Base-by-base conservation (phyloP, 2,329 filamentous ascomycete genomes). In the Macroventuria anomochaeta region DNA sequence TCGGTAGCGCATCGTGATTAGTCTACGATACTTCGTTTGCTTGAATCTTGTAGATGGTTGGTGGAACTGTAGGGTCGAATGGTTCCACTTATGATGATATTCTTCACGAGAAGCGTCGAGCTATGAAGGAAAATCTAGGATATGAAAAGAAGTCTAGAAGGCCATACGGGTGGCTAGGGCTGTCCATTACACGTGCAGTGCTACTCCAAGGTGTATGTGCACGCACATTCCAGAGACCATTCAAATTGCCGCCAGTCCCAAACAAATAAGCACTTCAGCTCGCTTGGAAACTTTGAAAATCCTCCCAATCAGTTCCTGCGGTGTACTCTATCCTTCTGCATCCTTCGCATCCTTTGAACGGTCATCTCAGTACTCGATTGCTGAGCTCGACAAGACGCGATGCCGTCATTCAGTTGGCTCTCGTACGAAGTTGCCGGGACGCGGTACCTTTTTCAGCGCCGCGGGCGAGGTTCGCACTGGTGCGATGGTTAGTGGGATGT, bases 391-490 rank as follows among this genome's bases (percentile, higher is more conserved):
- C 20, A 36, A 40, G 33, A 39, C 13, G 39, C 17, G 44, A 49
- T 31, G 28, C 23, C 34, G 29, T 40, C 28, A 40, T 44, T 18
- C 29, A 49, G 29, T 18, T 25, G 18, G 3, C 21, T 31, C 21
- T 36, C 23, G 33, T 23, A 49, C 51, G 51, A 39, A 54, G 34
- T 49, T 29, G 51, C 51, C 51, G 51, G 33, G 21, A 33, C 10
- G 12, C 38, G 28, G 20, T 43, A 41, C 34, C 32, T 8, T 51
- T 32, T 23, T 56, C 47, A 56, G 26, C 58, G 62, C 21, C 55
- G 53, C 29, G 46, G 43, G 41, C 62, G 63, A 49, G 62, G 63
- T 38, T 59, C 64, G 52, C 64, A 66, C 64, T 67, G 53, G 32
- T 55, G 43, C 36, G 36, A 25, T 52, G 21, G 31, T 67, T 63